These are phyloP conservation scores for Pestalotiopsis sp. DNA, from an alignment of 2,329 filamentous ascomycete genomes.

Conservation along the genomic window DNA sequence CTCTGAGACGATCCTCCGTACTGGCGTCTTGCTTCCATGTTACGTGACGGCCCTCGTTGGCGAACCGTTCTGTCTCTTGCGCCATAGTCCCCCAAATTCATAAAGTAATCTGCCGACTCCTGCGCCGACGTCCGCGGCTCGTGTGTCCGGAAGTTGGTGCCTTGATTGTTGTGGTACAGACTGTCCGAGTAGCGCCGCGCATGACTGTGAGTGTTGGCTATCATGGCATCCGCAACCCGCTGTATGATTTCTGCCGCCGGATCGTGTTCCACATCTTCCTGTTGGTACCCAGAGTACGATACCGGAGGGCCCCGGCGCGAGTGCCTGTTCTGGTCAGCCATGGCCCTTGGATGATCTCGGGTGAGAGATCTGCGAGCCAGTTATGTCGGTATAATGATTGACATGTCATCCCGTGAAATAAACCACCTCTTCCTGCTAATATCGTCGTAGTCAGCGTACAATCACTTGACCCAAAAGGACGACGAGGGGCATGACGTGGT, in stretches of 20 bases:
- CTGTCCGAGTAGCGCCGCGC: neutral
- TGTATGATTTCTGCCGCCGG: neutral
- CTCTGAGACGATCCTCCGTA: neutral
- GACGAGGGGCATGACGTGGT: neutral
- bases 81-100: neutral
- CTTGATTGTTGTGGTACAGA: neutral
- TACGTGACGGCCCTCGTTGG: neutral
- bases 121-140: neutral
- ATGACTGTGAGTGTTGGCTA: neutral
- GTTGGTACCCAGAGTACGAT: neutral
- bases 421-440: neutral
- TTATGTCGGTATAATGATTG: neutral
- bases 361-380: neutral
- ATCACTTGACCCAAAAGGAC: neutral
- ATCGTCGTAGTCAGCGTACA: neutral
- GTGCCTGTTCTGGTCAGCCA: neutral
- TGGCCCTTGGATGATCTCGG: neutral
- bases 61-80: neutral
- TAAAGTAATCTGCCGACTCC: neutral
- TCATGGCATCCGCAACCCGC: slow-evolving; percentile 1
- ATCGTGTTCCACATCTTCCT: neutral
- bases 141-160: neutral
- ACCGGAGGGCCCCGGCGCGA: neutral
- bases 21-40: neutral
- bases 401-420: neutral